These are phyloP conservation scores for Candida boidinii DNA, from an alignment of 805 yeast species.

Conservation along the genomic window DNA sequence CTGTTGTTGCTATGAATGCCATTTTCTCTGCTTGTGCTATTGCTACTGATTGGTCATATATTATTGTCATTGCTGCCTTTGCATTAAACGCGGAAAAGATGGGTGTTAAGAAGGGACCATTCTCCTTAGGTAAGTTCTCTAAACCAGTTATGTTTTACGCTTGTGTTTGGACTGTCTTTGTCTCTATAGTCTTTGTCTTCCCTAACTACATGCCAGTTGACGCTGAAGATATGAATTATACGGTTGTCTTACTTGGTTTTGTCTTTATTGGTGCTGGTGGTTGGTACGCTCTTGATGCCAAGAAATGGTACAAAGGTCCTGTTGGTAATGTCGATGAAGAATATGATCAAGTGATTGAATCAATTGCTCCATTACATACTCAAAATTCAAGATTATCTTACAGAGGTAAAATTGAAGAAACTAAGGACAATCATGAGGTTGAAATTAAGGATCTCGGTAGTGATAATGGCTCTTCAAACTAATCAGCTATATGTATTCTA, in stretches of 20 bases:
- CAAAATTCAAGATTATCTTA: no score
- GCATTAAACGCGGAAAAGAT: constrained; percentile 34
- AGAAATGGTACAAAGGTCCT: constrained; percentile 50
- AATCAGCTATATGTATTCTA: no score
- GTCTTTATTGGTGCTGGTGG: constrained; percentile 26
- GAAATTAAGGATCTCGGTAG: no score
- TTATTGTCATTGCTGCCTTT: constrained; percentile 33
- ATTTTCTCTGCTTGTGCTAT: constrained; percentile 46
- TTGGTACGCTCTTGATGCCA: constrained; percentile 42
- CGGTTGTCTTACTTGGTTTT: constrained; percentile 39
- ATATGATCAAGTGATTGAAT: constrained; percentile 13
- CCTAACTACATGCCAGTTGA: constrained; percentile 39
- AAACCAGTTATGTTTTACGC: constrained; percentile 31
- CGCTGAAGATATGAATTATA: constrained; percentile 43
- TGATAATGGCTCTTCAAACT: no score
- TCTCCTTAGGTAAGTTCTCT: constrained; percentile 35
- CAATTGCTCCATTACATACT: constrained; percentile 6
- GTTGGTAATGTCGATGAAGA: constrained; percentile 35
- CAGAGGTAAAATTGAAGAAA: no score
- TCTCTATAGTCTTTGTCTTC: constrained; percentile 40
- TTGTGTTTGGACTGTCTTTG: constrained; percentile 36
- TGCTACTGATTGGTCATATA: constrained; percentile 42
- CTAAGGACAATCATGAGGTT: no score
- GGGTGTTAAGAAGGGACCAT: constrained; percentile 41
- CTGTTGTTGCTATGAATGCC: constrained; percentile 41